Evolutionary conservation across 2,329 filamentous ascomycete species (phyloP), one percentile per base, ranked within the genome.

Genomic region (Colletotrichum melonis): DNA sequence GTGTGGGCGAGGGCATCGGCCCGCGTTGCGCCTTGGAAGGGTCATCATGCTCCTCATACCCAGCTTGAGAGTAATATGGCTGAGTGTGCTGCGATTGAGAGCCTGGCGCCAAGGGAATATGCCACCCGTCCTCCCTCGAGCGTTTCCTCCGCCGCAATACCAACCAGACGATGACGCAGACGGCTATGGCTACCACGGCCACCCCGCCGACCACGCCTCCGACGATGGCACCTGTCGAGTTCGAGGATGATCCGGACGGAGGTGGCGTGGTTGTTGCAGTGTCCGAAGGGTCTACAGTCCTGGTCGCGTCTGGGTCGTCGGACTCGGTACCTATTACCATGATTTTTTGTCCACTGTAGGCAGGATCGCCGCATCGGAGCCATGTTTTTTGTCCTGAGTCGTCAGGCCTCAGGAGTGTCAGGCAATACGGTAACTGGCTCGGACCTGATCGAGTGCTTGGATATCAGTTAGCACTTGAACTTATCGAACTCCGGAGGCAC

Each of bases 81-180:
- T 68, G 66, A 14, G 19, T 24, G 8, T 35, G 16, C 14, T 67
- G 24, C 24, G 46, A 30, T 3, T 68, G 30, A 7, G 49, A 49
- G 16, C 58, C 58, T 11, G 66, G 57, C 16, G 57, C 38, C 32
- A 16, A 24, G 2, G 63, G 12, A 11, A 46, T 32, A 9, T 49
- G 46, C 16, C 28, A 28, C 5, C 32, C 30, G 24, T 63, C 59
- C 26, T 32, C 35, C 19, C 58, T 52, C 0, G 11, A 19, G 3
- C 58, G 46, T 35, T 52, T 42, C 19, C 60, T 52, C 52, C 67
- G 32, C 52, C 67, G 24, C 19, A 69, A 32, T 14, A 63, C 19
- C 22, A 69, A 24, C 67, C 67, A 69, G 26, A 64, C 67, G n/a
- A 69, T 49, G 35, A 69, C 35, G 32, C 67, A 69, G 30, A 56